phyloP scores from a whole-genome alignment of 2,329 filamentous ascomycete species.

The Laburnicola sp. region DNA sequence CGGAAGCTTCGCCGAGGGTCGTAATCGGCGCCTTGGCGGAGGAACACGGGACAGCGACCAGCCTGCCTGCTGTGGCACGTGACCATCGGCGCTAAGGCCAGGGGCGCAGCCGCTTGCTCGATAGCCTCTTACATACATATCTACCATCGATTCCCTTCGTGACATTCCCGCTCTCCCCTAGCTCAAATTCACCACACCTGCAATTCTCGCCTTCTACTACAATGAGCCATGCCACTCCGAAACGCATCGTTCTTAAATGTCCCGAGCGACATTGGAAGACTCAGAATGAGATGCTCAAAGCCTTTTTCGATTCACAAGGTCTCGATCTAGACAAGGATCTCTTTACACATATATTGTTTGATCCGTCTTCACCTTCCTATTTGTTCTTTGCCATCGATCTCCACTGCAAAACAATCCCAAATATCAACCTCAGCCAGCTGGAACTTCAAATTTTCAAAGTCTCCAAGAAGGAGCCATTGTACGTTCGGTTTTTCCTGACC shows the following conservation, averaged over 20 bases:
- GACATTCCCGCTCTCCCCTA: conserved; percentile 4
- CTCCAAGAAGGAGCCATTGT: conserved; percentile 19
- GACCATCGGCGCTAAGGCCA: conserved; percentile 3
- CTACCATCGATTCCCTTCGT: background rate
- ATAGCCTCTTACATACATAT: background rate
- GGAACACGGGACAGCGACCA: background rate
- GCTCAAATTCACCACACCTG: conserved; percentile 12
- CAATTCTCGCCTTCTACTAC: conserved; percentile 11
- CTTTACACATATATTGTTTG: conserved; percentile 22
- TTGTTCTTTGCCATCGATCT: too few relatives aligned
- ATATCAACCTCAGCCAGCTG: too few relatives aligned
- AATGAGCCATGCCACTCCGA: conserved; percentile 17
- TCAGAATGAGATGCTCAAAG: conserved; percentile 16
- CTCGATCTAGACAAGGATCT: conserved; percentile 13
- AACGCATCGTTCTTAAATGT: too few relatives aligned
- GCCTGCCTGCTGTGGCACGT: background rate
- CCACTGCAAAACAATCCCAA: too few relatives aligned
- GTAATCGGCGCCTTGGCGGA: too few relatives aligned
- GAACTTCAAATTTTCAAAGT: conserved; percentile 23
- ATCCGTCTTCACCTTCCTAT: too few relatives aligned
- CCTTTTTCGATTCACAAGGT: conserved; percentile 19
- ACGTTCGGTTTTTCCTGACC: conserved; percentile 12
- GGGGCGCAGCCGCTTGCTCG: background rate
- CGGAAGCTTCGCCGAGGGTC: too few relatives aligned
- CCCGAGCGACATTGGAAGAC: conserved; percentile 11